Evolutionary conservation across 2,329 filamentous ascomycete genomes (phyloP), one percentile per base, ranked within the genome.

Genomic region (Pseudogymnoascus sp.): DNA sequence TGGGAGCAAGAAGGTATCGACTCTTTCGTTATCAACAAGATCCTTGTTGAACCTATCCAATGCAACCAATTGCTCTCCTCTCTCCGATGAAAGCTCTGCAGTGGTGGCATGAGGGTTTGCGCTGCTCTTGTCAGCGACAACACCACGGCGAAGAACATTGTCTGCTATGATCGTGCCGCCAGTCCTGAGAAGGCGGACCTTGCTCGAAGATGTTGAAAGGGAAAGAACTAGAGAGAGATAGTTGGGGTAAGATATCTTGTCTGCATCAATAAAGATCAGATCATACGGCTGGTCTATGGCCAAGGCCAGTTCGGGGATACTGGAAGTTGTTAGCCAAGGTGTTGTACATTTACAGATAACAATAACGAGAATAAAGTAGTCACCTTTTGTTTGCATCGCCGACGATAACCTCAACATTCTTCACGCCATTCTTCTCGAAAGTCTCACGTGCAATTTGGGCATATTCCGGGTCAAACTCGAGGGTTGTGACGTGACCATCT

Each of bases 81-180:
- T 58, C 36, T 61, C 63, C 39, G 21, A 10, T 13, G 33, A 24
- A 15, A 59, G n/a, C 40, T 62, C 61, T 9, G 35, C 29, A 33
- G 62, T 33, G 15, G 60, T 59, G 35, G 36, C 59, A 66, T 61
- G 61, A 24, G 74, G 75, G 62, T 76, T 76, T 5, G 65, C 64
- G 4, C 64, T 54, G 21, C 68, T 70, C 7, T 62, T 47, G 35
- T 78, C 74, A 39, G 77, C 80, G 3, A 83, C 77, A 10, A 81
- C 71, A 5, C 76, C 81, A 5, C 73, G 71, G 2, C 77, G 77
- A 26, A 84, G 74, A 41, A 80, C 75, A 62, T 84, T 84, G 68
- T 84, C 82, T 0, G 78, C 80, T 11, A 83, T 71, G 63, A 84
- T 78, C 61, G 83, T 71, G 0, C 79, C 81, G 6, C 77, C 79